A percentile compares a stretch with the other conserved stretches of the same genome.
These are phyloP conservation scores for Clonostachys solani DNA, from an alignment of 2,329 filamentous ascomycete genomes.

Conservation along the genomic window DNA sequence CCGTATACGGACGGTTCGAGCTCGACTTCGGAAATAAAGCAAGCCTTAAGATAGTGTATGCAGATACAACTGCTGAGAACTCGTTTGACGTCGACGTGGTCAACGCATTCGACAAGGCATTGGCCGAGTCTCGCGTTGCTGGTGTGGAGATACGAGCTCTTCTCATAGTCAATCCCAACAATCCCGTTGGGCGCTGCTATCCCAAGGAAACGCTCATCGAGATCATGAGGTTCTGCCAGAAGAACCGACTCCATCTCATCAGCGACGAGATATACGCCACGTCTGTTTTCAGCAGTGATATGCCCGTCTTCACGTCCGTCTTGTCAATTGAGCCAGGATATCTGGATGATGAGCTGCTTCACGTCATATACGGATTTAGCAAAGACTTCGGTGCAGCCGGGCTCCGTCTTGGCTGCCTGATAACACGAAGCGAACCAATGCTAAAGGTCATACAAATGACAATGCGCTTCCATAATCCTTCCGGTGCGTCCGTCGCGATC, in stretches of 20 bases:
- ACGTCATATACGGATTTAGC: constrained; percentile 40
- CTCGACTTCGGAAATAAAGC: constrained; percentile 39
- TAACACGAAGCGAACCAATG: constrained; percentile 27
- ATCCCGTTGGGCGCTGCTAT: constrained; percentile 46
- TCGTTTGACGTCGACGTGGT: constrained; percentile 37
- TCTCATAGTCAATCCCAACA: constrained; percentile 48
- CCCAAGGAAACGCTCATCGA: constrained; percentile 31
- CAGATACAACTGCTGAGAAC: constrained; percentile 33
- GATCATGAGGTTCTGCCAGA: constrained; percentile 44
- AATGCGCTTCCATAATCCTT: constrained; percentile 40
- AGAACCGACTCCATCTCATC: constrained; percentile 45
- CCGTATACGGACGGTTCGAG: constrained; percentile 44
- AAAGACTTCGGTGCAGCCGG: constrained; percentile 51
- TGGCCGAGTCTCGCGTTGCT: constrained; percentile 21
- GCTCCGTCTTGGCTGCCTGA: constrained; percentile 41
- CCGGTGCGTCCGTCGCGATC: constrained; percentile 35
- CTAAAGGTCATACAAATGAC: constrained; percentile 27
- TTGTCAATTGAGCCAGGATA: constrained; percentile 38
- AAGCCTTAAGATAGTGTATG: constrained; percentile 37
- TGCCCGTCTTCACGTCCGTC: constrained; percentile 38
- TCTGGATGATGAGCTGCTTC: constrained; percentile 41
- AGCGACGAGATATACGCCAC: constrained; percentile 56
- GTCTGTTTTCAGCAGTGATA: constrained; percentile 35
- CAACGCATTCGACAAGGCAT: constrained; percentile 36
- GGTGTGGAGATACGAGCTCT: constrained; percentile 37